Conservation (phyloP, 2,329 filamentous ascomycete species). For the Xylaria polymorpha region DNA sequence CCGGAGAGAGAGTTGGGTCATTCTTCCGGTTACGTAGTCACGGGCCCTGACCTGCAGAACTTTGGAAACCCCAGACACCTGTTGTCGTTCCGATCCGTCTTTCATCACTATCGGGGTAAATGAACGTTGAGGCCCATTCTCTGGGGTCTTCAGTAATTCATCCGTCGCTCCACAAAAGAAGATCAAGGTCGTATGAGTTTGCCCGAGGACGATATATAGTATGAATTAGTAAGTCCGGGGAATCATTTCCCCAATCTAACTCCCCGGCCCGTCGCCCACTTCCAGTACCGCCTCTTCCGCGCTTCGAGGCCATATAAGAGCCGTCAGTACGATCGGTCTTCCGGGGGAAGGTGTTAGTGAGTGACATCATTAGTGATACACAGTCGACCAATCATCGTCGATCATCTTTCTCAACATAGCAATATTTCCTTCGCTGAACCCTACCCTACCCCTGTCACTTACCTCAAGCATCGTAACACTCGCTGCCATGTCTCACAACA, state of each 20-base stretch:
- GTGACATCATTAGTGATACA: slow-evolving; percentile 8
- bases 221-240: slow-evolving; percentile 22
- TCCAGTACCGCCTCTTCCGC: not conserved
- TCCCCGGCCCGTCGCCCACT: not conserved
- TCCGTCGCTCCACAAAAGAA: slow-evolving; percentile 6
- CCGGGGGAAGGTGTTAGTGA: slow-evolving; percentile 4
- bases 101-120: not conserved
- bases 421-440: not conserved
- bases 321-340: not conserved
- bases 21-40: not conserved
- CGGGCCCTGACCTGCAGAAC: not conserved
- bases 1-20: not conserved
- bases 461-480: not conserved
- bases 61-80: not conserved
- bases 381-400: slow-evolving; percentile 18
- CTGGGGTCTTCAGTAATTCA: slow-evolving; percentile 4
- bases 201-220: slow-evolving; percentile 10
- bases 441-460: not conserved
- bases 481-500: slow-evolving; percentile 50
- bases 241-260: slow-evolving; percentile 21
- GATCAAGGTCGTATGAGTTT: slow-evolving; percentile 13
- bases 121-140: not conserved
- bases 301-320: not conserved
- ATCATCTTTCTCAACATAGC: slow-evolving; percentile 19
- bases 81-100: not conserved